Conservation (phyloP, 1,139 yeast genomes). For the Yamadazyma taylorii region DNA sequence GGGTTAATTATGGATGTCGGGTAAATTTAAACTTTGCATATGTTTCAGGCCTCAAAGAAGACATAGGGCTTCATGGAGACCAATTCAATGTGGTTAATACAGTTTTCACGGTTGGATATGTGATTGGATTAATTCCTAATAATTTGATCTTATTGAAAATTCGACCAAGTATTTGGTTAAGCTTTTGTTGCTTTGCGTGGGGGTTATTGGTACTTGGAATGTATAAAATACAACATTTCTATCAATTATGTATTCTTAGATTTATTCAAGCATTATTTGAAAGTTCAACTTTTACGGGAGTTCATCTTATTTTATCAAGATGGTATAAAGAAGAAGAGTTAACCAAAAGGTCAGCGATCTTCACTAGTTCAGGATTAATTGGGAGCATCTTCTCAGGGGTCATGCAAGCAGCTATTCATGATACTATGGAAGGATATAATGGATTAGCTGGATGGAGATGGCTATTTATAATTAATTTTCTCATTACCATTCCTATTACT, state of each 20-base stretch:
- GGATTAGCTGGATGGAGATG: conserved; percentile 43
- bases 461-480: conserved; percentile 39
- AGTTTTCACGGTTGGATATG: conserved; percentile 59
- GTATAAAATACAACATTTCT: conserved; percentile 42
- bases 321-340: conserved; percentile 55
- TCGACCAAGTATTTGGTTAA: conserved; percentile 54
- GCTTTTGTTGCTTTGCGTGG: conserved; percentile 57
- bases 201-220: conserved; percentile 53
- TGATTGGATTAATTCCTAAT: conserved; percentile 58
- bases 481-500: conserved; percentile 47
- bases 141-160: conserved; percentile 50
- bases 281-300: conserved; percentile 53
- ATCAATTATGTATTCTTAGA: conserved; percentile 50
- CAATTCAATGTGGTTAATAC: conserved; percentile 51
- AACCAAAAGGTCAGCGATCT: conserved; percentile 47
- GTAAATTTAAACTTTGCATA: conserved; percentile 56
- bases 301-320: conserved; percentile 51
- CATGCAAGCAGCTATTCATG: conserved; percentile 37
- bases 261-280: conserved; percentile 59
- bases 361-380: conserved; percentile 51
- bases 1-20: conserved; percentile 50
- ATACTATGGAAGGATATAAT: conserved; percentile 28
- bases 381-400: conserved; percentile 49
- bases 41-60: conserved; percentile 61
- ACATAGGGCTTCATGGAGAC: conserved; percentile 49